Percentiles rank a stretch among this genome's conserved stretches.
phyloP scores from a whole-genome alignment of 805 yeast genomes.

The Candida piceae region DNA sequence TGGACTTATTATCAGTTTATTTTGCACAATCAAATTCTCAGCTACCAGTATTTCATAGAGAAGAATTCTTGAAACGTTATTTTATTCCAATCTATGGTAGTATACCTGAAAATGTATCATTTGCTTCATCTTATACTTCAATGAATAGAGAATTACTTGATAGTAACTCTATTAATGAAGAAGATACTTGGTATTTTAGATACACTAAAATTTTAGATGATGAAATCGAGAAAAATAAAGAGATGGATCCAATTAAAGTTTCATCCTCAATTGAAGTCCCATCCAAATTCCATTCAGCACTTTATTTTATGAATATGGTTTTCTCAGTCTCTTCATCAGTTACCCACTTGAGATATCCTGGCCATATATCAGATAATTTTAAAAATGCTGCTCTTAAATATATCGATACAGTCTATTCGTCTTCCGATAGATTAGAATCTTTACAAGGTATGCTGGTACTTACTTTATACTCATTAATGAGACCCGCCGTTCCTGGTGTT shows the following conservation, averaged over 20 bases:
- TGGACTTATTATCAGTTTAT: slow-evolving; percentile 54
- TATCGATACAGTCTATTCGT: slow-evolving; percentile 50
- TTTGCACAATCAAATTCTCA: slow-evolving; percentile 82
- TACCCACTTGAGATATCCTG: slow-evolving; percentile 62
- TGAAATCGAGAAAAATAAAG: slow-evolving; percentile 15
- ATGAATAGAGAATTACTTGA: slow-evolving; percentile 33
- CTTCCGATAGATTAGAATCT: slow-evolving; percentile 61
- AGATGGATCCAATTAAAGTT: slow-evolving; percentile 30
- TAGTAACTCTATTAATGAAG: slow-evolving; percentile 19
- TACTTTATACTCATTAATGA: slow-evolving; percentile 73
- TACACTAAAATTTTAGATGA: slow-evolving; percentile 34
- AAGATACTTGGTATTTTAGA: slow-evolving; percentile 44
- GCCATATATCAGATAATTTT: slow-evolving; percentile 63
- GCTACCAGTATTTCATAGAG: slow-evolving; percentile 79
- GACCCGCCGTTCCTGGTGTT: slow-evolving; percentile 88
- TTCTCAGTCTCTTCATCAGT: slow-evolving; percentile 80
- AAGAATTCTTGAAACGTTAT: slow-evolving; percentile 57
- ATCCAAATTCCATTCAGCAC: slow-evolving; percentile 40
- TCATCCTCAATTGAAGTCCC: slow-evolving; percentile 43
- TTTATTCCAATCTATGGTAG: slow-evolving; percentile 81
- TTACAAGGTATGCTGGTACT: slow-evolving; percentile 67
- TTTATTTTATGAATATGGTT: slow-evolving; percentile 69
- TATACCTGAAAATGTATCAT: slow-evolving; percentile 44
- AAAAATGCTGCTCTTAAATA: slow-evolving; percentile 58
- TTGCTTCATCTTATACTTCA: slow-evolving; percentile 55